Evolutionary conservation across 2,329 filamentous ascomycete genomes (phyloP).

Genomic region (Ceratocystis variospora): DNA sequence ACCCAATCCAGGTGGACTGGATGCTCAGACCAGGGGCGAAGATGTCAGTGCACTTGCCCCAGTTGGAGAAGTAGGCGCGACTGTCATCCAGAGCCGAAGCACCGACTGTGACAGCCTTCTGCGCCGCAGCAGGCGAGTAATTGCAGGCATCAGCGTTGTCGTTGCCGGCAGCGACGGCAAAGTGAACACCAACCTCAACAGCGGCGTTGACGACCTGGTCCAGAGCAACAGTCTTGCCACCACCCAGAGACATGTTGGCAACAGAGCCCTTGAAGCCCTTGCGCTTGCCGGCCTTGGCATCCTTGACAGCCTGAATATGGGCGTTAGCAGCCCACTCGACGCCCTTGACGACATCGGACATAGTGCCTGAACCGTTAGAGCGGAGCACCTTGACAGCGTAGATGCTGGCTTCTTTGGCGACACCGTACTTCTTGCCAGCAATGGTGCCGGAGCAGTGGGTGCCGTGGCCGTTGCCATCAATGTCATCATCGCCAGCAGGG

Average conservation of each 20-base stretch:
- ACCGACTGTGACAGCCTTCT: slow-evolving; percentile 87
- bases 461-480: slow-evolving; percentile 94
- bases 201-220: slow-evolving; percentile 90
- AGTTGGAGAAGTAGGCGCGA: slow-evolving; percentile 99
- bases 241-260: slow-evolving; percentile 98
- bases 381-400: slow-evolving; percentile 97
- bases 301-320: slow-evolving; percentile 62
- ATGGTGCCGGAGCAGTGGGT: slow-evolving; percentile 99
- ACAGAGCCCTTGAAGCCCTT: slow-evolving; percentile 98
- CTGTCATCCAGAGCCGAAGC: slow-evolving; percentile 86
- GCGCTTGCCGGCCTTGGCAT: slow-evolving; percentile 73
- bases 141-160: slow-evolving; percentile 98
- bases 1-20: slow-evolving; percentile 95
- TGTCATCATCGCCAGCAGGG: slow-evolving; percentile 66
- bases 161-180: slow-evolving; percentile 94
- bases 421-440: slow-evolving; percentile 96
- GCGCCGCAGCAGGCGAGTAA: slow-evolving; percentile 91
- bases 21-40: slow-evolving; percentile 97
- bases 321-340: slow-evolving; percentile 83
- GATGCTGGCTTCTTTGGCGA: slow-evolving; percentile 95
- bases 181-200: slow-evolving; percentile 84
- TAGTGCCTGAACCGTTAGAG: slow-evolving; percentile 93
- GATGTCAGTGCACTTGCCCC: slow-evolving; percentile 97
- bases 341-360: slow-evolving; percentile 97
- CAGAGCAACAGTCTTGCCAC: slow-evolving; percentile 86